Base-by-base conservation (phyloP, 345 rosid genomes). In the Sonneratia alba region DNA sequence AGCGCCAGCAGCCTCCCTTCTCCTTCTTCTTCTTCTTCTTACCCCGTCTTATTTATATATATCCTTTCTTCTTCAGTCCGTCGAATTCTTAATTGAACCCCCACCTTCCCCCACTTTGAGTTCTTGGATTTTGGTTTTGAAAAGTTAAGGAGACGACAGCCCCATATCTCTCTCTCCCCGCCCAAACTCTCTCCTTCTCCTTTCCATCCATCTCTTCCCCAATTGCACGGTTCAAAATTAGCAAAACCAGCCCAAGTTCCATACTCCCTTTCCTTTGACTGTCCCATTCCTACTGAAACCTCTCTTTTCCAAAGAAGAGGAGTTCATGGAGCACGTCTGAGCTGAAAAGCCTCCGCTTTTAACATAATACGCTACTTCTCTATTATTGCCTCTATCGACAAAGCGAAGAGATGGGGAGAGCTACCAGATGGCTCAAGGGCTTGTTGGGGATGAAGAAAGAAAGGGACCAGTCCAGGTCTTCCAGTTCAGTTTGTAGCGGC, bases 391-490 rank as follows among this genome's bases (percentile, higher is more conserved):
- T 36, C 15, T 11, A 43, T 24, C 7, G 43, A 32, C n/a, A 16
- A 22, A 53, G 36, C 1, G 59, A 51, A n/a, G n/a, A 8, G n/a
- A 91, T 93, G 97, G 97, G 97, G 0, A 88, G 78, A 76, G 90
- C 86, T 37, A 36, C 83, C 3, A 87, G 88, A 74, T 93, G 98
- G 94, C 76, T 91, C 19, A 93, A 84, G 79, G 81, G 96, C 18
- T 66, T 93, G 42, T 76, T 93, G 64, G 87, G 97, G 3, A 77
- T 75, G 76, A 89, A 86, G 81, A 89, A 84, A 72, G 85, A 76
- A 49, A 89, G 69, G 64, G 81, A 72, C 68, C 67, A 38, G 15
- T 40, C 8, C 19, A 56, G 74, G 64, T 36, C 34, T 15, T 71
- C 71, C 64, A 76, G 76, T 72, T 77, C 88, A 11, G 76, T 67